A percentile compares a stretch with the other conserved stretches of the same genome.
These are phyloP conservation scores for Phytomonas sp. DNA, from an alignment of 208 protist species.

Conservation along the genomic window DNA sequence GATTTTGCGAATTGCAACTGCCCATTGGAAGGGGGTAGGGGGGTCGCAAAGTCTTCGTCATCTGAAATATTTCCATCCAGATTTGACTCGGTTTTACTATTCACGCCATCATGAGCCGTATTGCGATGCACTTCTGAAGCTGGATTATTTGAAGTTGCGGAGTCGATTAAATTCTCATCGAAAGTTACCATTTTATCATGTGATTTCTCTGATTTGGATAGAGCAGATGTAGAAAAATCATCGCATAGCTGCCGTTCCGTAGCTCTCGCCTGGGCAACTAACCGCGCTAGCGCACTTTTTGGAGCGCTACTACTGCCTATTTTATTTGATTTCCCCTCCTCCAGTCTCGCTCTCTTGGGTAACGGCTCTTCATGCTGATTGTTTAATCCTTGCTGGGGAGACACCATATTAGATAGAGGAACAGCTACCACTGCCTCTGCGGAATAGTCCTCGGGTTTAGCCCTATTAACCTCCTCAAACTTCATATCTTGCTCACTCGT, in stretches of 20 bases:
- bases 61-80: neutral
- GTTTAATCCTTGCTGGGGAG: neutral
- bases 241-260: slow-evolving; percentile 14
- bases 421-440: neutral
- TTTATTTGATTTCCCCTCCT: neutral
- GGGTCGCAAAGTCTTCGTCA: neutral
- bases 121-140: neutral
- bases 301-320: slow-evolving; percentile 2
- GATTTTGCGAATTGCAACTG: slow-evolving; percentile 13
- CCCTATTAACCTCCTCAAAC: neutral
- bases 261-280: slow-evolving; percentile 42
- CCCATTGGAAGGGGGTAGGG: neutral
- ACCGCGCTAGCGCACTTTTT: slow-evolving; percentile 33
- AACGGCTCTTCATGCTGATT: neutral
- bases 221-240: neutral
- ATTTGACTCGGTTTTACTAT: neutral
- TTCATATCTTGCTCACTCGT: neutral
- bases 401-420: neutral
- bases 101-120: slow-evolving; percentile 6
- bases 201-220: neutral
- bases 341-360: slow-evolving; percentile 9
- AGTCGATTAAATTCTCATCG: neutral
- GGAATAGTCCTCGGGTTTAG: neutral
- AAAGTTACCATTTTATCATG: neutral
- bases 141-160: neutral